Conservation (phyloP, 129 eudicot species). For the Artemisia argyi region DNA sequence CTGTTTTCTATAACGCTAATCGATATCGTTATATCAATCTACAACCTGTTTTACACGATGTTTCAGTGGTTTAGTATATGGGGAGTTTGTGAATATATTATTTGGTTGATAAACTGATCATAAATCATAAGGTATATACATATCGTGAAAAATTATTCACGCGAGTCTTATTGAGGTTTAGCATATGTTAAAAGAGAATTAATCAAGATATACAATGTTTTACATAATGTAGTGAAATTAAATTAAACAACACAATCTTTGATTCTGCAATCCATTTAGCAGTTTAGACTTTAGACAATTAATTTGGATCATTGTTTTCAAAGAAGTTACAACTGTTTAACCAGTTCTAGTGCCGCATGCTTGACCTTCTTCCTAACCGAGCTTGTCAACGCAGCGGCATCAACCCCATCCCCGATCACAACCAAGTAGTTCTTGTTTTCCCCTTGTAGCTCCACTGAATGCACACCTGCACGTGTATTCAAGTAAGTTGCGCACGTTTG, state of each 20-base stretch:
- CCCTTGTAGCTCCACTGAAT: conserved; percentile 28
- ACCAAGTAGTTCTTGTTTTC: conserved; percentile 31
- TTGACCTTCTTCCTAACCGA: conserved; percentile 28
- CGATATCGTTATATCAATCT: too few relatives aligned
- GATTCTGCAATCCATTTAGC: background rate
- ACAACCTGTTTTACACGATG: too few relatives aligned
- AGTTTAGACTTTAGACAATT: background rate
- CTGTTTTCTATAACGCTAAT: too few relatives aligned
- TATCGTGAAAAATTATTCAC: too few relatives aligned
- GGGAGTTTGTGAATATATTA: too few relatives aligned
- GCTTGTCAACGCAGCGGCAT: conserved; percentile 28
- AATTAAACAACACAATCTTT: background rate
- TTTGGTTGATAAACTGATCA: too few relatives aligned
- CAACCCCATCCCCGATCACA: conserved; percentile 29
- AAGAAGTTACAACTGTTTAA: conserved; percentile 16
- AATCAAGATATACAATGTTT: too few relatives aligned
- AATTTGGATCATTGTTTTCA: background rate
- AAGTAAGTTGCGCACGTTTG: background rate
- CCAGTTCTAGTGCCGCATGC: conserved; percentile 22
- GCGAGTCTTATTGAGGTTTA: too few relatives aligned
- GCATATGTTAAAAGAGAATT: too few relatives aligned
- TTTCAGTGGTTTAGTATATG: too few relatives aligned
- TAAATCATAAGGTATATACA: too few relatives aligned
- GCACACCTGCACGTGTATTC: conserved; percentile 12
- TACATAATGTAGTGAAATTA: too few relatives aligned